A percentile compares a stretch with the other conserved stretches of the same genome.
These are phyloP conservation scores for Phytophthora pseudosyringae DNA, from an alignment of 352 stramenopile species.

Conservation along the genomic window DNA sequence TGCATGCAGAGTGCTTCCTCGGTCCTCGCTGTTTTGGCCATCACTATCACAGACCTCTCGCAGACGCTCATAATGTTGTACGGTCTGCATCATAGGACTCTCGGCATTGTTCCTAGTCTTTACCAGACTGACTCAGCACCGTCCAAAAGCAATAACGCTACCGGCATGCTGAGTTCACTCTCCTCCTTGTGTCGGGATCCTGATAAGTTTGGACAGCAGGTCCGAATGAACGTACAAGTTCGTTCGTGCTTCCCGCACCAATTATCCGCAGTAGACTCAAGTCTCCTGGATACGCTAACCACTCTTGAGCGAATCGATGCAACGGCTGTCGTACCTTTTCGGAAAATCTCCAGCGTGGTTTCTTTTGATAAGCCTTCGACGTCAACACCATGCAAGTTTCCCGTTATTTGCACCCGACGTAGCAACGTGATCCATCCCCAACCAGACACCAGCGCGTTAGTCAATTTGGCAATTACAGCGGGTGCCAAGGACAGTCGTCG, in stretches of 20 bases:
- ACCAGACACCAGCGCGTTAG: neutral
- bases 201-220: constrained; percentile 10
- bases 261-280: constrained; percentile 3
- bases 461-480: constrained; percentile 7
- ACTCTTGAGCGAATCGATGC: neutral
- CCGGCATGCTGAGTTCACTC: constrained; percentile 1
- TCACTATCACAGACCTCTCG: constrained; percentile 18
- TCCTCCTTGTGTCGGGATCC: constrained; percentile 12
- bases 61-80: constrained; percentile 25
- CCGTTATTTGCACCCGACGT: neutral
- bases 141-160: neutral
- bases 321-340: constrained; percentile 14
- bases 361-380: constrained; percentile 4
- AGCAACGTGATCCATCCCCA: constrained; percentile 10
- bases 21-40: constrained; percentile 4
- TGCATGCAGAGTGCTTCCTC: constrained; percentile 35
- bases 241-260: constrained; percentile 18
- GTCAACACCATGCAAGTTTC: neutral
- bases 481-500: neutral
- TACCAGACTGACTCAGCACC: neutral
- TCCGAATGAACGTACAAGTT: neutral
- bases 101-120: neutral
- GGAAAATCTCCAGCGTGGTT: constrained; percentile 6
- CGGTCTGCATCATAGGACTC: constrained; percentile 7
- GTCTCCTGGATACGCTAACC: constrained; percentile 13